Evolutionary conservation across 2,329 filamentous ascomycete species (phyloP), one percentile per base, ranked within the genome.

Genomic region (Zelopaecilomyces penicillatus): DNA sequence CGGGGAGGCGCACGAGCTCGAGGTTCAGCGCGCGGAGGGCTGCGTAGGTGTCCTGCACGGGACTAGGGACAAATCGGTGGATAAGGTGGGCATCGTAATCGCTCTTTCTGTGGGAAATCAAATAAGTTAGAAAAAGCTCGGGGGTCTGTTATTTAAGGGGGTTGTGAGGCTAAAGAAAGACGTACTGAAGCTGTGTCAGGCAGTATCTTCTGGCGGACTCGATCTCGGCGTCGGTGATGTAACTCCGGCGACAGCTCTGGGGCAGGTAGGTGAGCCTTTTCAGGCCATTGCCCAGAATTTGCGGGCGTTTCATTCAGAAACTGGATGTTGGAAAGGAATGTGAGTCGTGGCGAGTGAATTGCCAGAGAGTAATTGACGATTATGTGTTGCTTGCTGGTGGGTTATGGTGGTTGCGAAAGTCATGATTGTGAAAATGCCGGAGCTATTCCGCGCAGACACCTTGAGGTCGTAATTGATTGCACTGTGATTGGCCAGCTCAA

Each of bases 1-100:
- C 91, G 46, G 93, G 88, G 50, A 97, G 85, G 46, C 87, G 80
- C 37, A 91, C 87, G 48, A 96, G 78, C 64, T 96, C 91, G 57
- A 97, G 77, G 61, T 98, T 98, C 64, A 98, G 82, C 41, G 90
- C 85, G 51, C 91, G 86, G 46, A 98, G 80, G 47, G 90, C 88
- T 54, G 95, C 78, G 67, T 97, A 96, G 53, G 87, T 84, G 65
- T 94, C 83, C 57, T 82, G 82, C 9, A 84, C 76, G 30, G 82
- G 74, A 3, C 71, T 71, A 1, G 88, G 89, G 49, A 96, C 78
- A 66, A 96, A 95, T 49, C 87, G 83, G 51, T 87, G 83, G 48
- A 96, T 80, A 32, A 93, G 77, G 61, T 88, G 87, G 11, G 93
- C 89, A 51, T 94, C 87, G 44, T 89, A 84, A 65, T 98, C 93